Percentiles rank a stretch among this genome's conserved stretches.
Conservation (phyloP, 2,329 filamentous ascomycete species). For the Botrytis aclada region DNA sequence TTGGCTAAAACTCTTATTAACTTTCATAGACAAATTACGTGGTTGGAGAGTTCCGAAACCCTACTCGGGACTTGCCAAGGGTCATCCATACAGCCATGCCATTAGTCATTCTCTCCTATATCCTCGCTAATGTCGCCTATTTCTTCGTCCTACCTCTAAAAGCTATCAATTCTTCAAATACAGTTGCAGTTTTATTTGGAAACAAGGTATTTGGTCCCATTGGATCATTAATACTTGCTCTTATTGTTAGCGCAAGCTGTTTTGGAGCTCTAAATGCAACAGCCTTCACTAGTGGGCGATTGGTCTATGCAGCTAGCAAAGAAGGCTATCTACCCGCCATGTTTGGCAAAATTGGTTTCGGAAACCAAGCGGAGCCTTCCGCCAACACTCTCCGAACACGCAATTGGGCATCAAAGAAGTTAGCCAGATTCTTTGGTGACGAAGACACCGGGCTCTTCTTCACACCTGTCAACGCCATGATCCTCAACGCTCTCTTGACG, state of each 20-base stretch:
- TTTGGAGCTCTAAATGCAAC: conserved; percentile 94
- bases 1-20: conserved; percentile 29
- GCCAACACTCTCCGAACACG: conserved; percentile 48
- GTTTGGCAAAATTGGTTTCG: conserved; percentile 79
- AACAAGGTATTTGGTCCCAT: conserved; percentile 81
- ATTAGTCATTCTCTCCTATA: conserved; percentile 83
- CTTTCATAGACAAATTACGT: conserved; percentile 83
- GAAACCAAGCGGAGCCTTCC: conserved; percentile 41
- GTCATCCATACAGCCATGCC: conserved; percentile 98
- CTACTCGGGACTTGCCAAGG: conserved; percentile 81
- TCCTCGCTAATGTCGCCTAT: conserved; percentile 89
- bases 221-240: conserved; percentile 78
- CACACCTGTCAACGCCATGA: conserved; percentile 89
- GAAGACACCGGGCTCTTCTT: conserved; percentile 78
- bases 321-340: conserved; percentile 86
- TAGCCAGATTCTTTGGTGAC: conserved; percentile 68
- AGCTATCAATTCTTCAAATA: conserved; percentile 83
- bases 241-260: conserved; percentile 87
- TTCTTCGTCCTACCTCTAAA: conserved; percentile 85
- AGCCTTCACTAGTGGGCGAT: conserved; percentile 85
- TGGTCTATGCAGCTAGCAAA: conserved; percentile 91
- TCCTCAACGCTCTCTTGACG: conserved; percentile 75
- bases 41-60: conserved; percentile 92
- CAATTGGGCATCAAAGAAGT: conserved; percentile 55
- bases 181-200: conserved; percentile 93